Evolutionary conservation across 495 filamentous ascomycete genomes (phyloP).

Genomic region (Astrothelium subdiscretum): DNA sequence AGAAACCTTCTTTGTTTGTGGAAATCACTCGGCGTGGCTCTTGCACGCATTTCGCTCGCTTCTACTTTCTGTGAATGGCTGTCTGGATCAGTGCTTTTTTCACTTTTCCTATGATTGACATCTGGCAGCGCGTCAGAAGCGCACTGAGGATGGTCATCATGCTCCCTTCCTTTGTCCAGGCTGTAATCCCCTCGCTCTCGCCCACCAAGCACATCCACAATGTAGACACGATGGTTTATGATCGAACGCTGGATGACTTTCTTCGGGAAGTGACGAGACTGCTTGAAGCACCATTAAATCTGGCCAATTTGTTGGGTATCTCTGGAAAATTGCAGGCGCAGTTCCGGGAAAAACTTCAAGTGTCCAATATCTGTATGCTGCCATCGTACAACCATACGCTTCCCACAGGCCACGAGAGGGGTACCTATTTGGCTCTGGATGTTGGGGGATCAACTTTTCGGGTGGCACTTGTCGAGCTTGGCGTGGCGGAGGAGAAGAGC

Average conservation of each 20-base stretch:
- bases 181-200: constrained; percentile 27
- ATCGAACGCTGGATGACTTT: constrained; percentile 37
- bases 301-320: constrained; percentile 36
- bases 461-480: constrained; percentile 48
- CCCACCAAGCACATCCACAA: constrained; percentile 15
- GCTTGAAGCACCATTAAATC: constrained; percentile 35
- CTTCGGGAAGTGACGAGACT: constrained; percentile 38
- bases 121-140: constrained; percentile 42
- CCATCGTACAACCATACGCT: constrained; percentile 54
- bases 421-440: constrained; percentile 51
- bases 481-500: constrained; percentile 31
- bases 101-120: constrained; percentile 36
- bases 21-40: not conserved
- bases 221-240: constrained; percentile 20
- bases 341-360: constrained; percentile 41
- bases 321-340: constrained; percentile 50
- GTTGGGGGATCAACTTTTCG: constrained; percentile 59
- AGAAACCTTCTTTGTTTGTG: not conserved
- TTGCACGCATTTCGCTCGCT: constrained; percentile 2
- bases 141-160: constrained; percentile 41
- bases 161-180: constrained; percentile 39
- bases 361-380: constrained; percentile 50
- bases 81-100: constrained; percentile 3
- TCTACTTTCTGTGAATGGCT: constrained; percentile 1
- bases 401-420: constrained; percentile 47